Evolutionary conservation across 2,329 filamentous ascomycete species (phyloP).

Genomic region (Claviceps sp.): DNA sequence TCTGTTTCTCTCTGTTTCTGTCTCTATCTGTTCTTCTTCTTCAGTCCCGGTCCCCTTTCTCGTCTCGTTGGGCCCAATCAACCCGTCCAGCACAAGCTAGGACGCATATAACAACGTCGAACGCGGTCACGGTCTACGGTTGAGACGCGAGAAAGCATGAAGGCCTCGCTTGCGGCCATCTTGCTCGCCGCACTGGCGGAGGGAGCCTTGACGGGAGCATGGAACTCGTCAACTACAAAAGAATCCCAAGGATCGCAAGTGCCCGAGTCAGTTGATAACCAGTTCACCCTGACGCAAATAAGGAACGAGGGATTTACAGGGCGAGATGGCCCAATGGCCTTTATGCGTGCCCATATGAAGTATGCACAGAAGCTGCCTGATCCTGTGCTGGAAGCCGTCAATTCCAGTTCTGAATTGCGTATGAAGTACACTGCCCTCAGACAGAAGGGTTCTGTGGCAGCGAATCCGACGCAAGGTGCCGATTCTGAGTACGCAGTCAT

Average conservation of each 20-base stretch:
- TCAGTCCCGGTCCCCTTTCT: not conserved
- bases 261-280: not conserved
- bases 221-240: not conserved
- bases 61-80: not conserved
- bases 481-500: slow-evolving; percentile 48
- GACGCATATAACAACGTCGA: not conserved
- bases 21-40: not conserved
- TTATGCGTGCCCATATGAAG: slow-evolving; percentile 22
- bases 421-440: slow-evolving; percentile 10
- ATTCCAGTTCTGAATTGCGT: slow-evolving; percentile 12
- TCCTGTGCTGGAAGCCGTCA: slow-evolving; percentile 12
- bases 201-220: not conserved
- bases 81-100: not conserved
- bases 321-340: slow-evolving; percentile 18
- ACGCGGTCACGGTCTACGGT: not conserved
- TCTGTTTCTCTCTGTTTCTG: not conserved
- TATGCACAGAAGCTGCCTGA: slow-evolving; percentile 20
- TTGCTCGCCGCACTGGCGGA: slow-evolving; percentile 6
- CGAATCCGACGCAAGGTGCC: slow-evolving; percentile 19
- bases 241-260: not conserved
- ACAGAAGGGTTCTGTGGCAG: slow-evolving; percentile 13
- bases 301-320: slow-evolving; percentile 20
- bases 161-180: slow-evolving; percentile 2
- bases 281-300: slow-evolving; percentile 19
- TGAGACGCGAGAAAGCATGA: not conserved